A percentile compares a stretch with the other conserved stretches of the same genome.
phyloP scores from a whole-genome alignment of 2,329 filamentous ascomycete species.

The Colletotrichum acutatum region DNA sequence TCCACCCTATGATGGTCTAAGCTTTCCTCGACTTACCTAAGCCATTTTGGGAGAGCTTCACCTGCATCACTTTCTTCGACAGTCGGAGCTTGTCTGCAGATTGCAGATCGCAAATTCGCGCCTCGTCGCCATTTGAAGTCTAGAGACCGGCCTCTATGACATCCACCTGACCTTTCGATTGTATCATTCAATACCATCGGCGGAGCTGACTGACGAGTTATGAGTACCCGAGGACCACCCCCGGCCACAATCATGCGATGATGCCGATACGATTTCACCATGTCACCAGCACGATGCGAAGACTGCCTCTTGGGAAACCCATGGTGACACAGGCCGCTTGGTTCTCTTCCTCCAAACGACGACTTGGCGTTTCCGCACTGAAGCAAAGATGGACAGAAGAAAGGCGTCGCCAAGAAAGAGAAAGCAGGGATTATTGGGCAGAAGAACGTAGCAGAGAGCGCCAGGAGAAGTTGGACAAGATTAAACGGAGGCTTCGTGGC shows the following conservation, averaged over 20 bases:
- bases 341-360: background rate
- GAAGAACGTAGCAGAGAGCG: background rate
- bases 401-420: background rate
- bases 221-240: constrained; percentile 3
- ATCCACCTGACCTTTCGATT: background rate
- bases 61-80: background rate
- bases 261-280: constrained; percentile 8
- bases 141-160: background rate
- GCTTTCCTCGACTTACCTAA: constrained; percentile 14
- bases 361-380: background rate
- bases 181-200: background rate
- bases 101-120: background rate
- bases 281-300: constrained; percentile 12
- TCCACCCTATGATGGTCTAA: background rate
- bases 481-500: background rate
- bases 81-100: background rate
- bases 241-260: constrained; percentile 10
- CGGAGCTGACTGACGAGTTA: background rate
- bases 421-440: background rate
- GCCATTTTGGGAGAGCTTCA: background rate
- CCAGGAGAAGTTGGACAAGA: background rate
- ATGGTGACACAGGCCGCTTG: background rate
- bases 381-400: background rate
- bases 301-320: background rate
- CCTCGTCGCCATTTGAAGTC: background rate